A percentile compares a stretch with the other conserved stretches of the same genome.
phyloP scores from a whole-genome alignment of 179 eudicot species.

The Spinacia oleracea region DNA sequence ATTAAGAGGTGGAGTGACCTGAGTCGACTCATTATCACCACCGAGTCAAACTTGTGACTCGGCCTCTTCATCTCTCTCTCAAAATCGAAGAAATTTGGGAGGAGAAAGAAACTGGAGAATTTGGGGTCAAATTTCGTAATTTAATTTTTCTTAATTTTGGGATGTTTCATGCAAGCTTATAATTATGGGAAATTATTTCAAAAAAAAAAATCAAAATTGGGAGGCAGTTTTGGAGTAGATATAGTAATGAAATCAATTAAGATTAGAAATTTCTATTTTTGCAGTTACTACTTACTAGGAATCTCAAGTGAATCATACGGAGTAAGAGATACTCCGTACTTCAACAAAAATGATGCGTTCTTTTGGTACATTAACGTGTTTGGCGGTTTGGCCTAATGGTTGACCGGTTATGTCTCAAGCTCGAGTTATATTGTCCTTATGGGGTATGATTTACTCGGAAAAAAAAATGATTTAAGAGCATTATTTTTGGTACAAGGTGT shows the following conservation, averaged over 20 bases:
- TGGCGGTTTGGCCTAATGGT: too few relatives aligned
- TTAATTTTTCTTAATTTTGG: not conserved
- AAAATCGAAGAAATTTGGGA: not conserved
- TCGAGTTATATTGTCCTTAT: too few relatives aligned
- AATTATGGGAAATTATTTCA: too few relatives aligned
- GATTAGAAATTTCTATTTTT: not conserved
- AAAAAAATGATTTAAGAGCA: too few relatives aligned
- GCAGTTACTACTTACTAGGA: constrained; percentile 16
- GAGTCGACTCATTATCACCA: constrained; percentile 51
- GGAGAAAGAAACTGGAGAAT: not conserved
- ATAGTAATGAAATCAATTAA: not conserved
- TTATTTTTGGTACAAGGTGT: too few relatives aligned
- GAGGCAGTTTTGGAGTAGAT: not conserved
- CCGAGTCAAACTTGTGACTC: constrained; percentile 44
- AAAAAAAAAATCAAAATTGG: not conserved
- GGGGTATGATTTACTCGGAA: too few relatives aligned
- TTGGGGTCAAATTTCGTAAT: not conserved
- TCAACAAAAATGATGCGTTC: constrained; percentile 7
- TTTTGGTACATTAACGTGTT: too few relatives aligned
- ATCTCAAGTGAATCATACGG: constrained; percentile 9
- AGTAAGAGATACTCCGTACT: too few relatives aligned
- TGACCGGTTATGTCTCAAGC: too few relatives aligned
- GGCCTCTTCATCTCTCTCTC: constrained; percentile 37
- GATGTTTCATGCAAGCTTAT: not conserved
- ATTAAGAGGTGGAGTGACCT: constrained; percentile 56